Evolutionary conservation across 805 yeast genomes (phyloP), one percentile per base, ranked within the genome.

Genomic region (Candida palmyrensis): DNA sequence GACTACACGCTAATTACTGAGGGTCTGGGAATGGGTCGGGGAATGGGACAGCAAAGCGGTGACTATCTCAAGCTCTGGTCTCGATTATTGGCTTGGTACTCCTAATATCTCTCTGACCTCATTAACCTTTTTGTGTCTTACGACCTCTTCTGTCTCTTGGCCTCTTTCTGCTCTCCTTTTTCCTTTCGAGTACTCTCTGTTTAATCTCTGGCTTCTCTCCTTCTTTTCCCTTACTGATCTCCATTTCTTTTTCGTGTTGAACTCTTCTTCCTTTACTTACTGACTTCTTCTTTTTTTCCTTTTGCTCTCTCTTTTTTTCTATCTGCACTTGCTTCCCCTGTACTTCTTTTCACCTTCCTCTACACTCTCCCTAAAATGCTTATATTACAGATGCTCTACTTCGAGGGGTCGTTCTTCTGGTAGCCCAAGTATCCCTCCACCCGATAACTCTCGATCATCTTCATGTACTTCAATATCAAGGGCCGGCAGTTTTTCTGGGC

Each of bases 391-490:
- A n/a, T 14, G 11, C 11, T 23, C 27, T 64, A 82, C 64, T 83
- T 82, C 23, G 84, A 68, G 28, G 90, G 92, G 53, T 84, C 95
- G 62, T 84, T 84, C 73, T 85, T 81, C 66, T 85, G 94, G 65
- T 84, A 83, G n/a, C 87, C 90, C 52, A 79, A 64, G 62, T 71
- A 83, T 27, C 95, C 95, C 45, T 75, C 72, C 39, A 81, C 71
- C 45, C 77, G 73, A 45, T 81, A 73, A 32, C 71, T 60, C 36
- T 86, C 89, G 37, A 84, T 66, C 83, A 85, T 69, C 47, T 80
- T 83, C 66, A 85, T 62, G 57, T 85, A 84, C 63, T 68, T 76
- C 62, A 82, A 80, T 19, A 88, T 82, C 48, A 85, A 66, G 29
- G 83, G 84, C 57, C 80, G 75, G 64, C 95, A 85, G 57, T 82